Base-by-base conservation (phyloP, 306 rosid genomes). In the Prunus mume region DNA sequence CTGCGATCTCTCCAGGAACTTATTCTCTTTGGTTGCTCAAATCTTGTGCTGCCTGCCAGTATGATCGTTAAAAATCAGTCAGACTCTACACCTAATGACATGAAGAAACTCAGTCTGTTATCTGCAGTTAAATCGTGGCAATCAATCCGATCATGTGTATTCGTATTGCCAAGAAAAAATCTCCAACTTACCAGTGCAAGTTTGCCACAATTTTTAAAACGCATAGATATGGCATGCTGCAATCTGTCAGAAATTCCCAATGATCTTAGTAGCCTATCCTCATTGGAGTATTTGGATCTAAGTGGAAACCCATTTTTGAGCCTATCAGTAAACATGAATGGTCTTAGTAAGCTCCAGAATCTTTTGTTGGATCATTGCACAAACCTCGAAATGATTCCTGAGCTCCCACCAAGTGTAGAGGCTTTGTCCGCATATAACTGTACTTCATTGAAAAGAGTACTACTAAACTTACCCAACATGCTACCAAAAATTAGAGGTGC, bases 371-470 rank as follows among this genome's bases (percentile, higher is more conserved):
- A 3, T 28, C 0, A 0, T 28, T 28, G 4, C 32, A 28, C 4
- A 28, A 28, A 28, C 32, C 32, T 3, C 32, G 32, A 28, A 28
- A 28, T 28, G 32, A 28, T 28, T 28, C 32, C 32, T 0, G 32
- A 28, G 32, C 32, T 28, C 4, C 32, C 32, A 28, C 32, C 32
- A 28, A 28, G 32, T 3, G 32, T 28, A 28, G 0, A 3, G 32
- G 0, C 4, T 28, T 28, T 28, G 32, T 0, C 0, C 4, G 32
- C 32, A 28, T 28, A 0, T 0, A 3, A 0, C 3, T 28, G 32
- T 28, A 28, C 32, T 28, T 28, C 32, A 28, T 28, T 28, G 32
- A 28, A 28, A 28, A 28, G 32, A 28, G 32, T 28, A 28, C 32
- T 28, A 28, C 32, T 0, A 28, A 28, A 28, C 32, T 28, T 28